Conservation (phyloP, 441 rosid genomes). For the Pelargonium australe region DNA sequence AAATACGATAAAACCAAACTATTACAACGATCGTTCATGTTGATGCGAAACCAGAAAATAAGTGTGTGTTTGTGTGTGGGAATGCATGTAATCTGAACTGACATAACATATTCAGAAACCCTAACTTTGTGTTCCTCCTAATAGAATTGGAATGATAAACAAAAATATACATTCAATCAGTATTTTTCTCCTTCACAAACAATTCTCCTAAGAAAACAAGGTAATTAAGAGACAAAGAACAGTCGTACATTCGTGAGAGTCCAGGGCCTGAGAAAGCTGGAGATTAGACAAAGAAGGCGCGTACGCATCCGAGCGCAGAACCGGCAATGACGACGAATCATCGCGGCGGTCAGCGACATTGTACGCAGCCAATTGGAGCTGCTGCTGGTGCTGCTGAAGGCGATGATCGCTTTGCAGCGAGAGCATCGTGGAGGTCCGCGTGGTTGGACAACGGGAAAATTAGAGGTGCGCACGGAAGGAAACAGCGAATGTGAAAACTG, state of each 20-base stretch:
- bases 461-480: not conserved
- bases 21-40: not conserved
- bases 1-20: not conserved
- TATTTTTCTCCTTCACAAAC: not conserved
- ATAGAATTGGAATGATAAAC: not conserved
- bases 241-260: slow-evolving; percentile 52
- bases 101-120: not conserved
- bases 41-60: not conserved
- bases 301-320: slow-evolving; percentile 15
- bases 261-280: slow-evolving; percentile 40
- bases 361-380: slow-evolving; percentile 30
- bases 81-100: slow-evolving; percentile 1
- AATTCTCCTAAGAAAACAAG: not conserved
- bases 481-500: not conserved
- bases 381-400: slow-evolving; percentile 18
- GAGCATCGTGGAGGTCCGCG: slow-evolving; percentile 32
- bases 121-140: not conserved
- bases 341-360: slow-evolving; percentile 34
- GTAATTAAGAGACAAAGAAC: not conserved
- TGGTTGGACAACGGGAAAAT: not conserved
- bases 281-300: slow-evolving; percentile 22
- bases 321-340: slow-evolving; percentile 44
- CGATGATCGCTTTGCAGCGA: slow-evolving; percentile 37
- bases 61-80: too few species aligned
- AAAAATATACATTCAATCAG: not conserved